These are phyloP conservation scores for Microdochium nivale DNA, from an alignment of 2,329 filamentous ascomycete species.

Conservation along the genomic window DNA sequence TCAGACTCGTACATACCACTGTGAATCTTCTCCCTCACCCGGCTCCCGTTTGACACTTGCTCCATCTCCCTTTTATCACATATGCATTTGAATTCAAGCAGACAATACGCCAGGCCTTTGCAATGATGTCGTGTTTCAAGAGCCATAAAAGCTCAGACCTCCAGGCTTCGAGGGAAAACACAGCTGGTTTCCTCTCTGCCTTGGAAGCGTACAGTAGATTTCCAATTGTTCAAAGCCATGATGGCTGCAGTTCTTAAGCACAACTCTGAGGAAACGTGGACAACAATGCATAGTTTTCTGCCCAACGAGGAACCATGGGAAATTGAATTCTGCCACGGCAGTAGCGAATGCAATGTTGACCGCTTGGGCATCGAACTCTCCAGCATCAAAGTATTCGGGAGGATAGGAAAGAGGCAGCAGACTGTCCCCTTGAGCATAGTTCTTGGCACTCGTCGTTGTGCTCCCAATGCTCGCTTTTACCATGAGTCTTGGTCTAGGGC, in stretches of 20 bases:
- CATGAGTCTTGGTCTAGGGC: constrained; percentile 13
- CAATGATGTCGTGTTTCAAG: neutral
- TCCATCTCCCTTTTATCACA: neutral
- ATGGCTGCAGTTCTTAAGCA: neutral
- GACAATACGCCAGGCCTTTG: neutral
- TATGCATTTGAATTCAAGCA: neutral
- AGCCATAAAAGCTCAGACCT: neutral
- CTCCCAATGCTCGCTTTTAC: constrained; percentile 11
- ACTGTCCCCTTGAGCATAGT: constrained; percentile 13
- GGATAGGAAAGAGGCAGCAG: neutral
- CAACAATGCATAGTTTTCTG: neutral
- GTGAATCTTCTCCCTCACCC: neutral
- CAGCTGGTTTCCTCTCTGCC: too few species aligned
- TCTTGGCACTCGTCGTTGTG: constrained; percentile 8
- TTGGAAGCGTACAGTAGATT: too few species aligned
- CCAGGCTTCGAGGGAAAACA: too few species aligned
- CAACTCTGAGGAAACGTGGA: neutral
- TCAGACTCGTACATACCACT: neutral
- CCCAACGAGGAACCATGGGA: neutral
- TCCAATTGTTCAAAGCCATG: too few species aligned
- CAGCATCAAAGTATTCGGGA: neutral
- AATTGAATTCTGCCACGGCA: neutral
- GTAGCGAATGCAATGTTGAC: neutral
- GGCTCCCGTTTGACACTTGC: neutral
- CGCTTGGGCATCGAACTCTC: neutral